Evolutionary conservation across 495 filamentous ascomycete genomes (phyloP).

Genomic region (Penicillium dipodomyicola): DNA sequence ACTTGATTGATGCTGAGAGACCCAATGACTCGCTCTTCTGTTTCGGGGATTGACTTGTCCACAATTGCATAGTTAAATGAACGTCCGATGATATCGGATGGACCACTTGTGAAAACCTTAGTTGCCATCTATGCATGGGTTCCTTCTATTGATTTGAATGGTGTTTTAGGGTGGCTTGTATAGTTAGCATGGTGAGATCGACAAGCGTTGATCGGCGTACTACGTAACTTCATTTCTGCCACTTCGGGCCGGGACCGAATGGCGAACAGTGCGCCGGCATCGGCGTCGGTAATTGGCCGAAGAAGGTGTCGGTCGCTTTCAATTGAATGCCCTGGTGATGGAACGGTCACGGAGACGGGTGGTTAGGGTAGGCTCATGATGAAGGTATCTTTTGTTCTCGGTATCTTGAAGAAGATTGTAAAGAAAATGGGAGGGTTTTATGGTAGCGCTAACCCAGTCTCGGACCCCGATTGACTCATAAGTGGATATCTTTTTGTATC

Average conservation of each 20-base stretch:
- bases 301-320: slow-evolving; percentile 25
- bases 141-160: slow-evolving; percentile 22
- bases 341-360: slow-evolving; percentile 15
- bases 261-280: slow-evolving; percentile 18
- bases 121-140: slow-evolving; percentile 23
- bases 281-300: slow-evolving; percentile 20
- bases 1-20: slow-evolving; percentile 23
- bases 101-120: slow-evolving; percentile 19
- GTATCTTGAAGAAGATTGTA: neutral
- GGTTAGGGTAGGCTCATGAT: slow-evolving; percentile 16
- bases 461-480: slow-evolving; percentile 8
- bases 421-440: neutral
- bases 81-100: slow-evolving; percentile 18
- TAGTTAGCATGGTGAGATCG: neutral
- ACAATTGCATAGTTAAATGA: slow-evolving; percentile 25
- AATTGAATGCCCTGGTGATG: slow-evolving; percentile 9
- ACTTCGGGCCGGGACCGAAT: slow-evolving; percentile 23
- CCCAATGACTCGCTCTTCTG: slow-evolving; percentile 21
- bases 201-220: neutral
- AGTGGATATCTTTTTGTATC: neutral
- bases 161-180: slow-evolving; percentile 22
- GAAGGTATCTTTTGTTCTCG: neutral
- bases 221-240: slow-evolving; percentile 24
- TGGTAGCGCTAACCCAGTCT: slow-evolving; percentile 7
- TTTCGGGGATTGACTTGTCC: slow-evolving; percentile 19